These are phyloP conservation scores for Bondarzewia mesenterica DNA, from an alignment of 1,284 basidiomycete species.

Conservation along the genomic window DNA sequence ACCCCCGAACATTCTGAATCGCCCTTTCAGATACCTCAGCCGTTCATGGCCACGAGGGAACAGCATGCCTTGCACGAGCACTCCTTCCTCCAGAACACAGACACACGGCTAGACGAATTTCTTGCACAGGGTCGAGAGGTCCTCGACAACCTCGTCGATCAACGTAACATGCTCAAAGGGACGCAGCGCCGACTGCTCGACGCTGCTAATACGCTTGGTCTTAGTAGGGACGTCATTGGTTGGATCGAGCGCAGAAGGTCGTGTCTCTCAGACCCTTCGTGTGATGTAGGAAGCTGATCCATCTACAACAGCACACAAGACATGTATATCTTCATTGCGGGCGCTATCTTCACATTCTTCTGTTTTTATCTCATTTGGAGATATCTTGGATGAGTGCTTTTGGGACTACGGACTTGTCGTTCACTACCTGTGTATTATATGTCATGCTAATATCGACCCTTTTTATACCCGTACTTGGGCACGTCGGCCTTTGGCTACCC, in stretches of 20 bases:
- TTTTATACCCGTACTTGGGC: neutral
- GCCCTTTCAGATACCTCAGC: constrained; percentile 57
- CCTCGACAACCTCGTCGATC: constrained; percentile 84
- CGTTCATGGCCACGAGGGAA: constrained; percentile 54
- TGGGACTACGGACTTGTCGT: neutral
- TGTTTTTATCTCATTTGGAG: constrained; percentile 88
- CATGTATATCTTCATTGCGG: constrained; percentile 83
- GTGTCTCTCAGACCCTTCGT: constrained; percentile 12
- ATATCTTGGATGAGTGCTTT: constrained; percentile 63
- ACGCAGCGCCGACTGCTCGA: constrained; percentile 78
- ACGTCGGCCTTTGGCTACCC: no score
- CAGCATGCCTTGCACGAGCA: constrained; percentile 80
- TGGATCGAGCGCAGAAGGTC: constrained; percentile 92
- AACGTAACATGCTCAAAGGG: constrained; percentile 86
- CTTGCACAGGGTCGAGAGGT: constrained; percentile 86
- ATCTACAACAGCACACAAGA: constrained; percentile 73
- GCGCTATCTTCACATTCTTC: constrained; percentile 80
- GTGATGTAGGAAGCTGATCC: neutral
- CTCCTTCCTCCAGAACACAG: constrained; percentile 76
- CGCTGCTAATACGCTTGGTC: constrained; percentile 86
- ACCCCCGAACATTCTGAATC: constrained; percentile 47
- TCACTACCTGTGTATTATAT: constrained; percentile 8
- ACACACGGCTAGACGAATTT: constrained; percentile 79
- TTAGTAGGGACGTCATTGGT: constrained; percentile 87
- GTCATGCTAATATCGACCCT: neutral